Evolutionary conservation across 2,329 filamentous ascomycete species (phyloP).

Genomic region (Neoscytalidium dimidiatum): DNA sequence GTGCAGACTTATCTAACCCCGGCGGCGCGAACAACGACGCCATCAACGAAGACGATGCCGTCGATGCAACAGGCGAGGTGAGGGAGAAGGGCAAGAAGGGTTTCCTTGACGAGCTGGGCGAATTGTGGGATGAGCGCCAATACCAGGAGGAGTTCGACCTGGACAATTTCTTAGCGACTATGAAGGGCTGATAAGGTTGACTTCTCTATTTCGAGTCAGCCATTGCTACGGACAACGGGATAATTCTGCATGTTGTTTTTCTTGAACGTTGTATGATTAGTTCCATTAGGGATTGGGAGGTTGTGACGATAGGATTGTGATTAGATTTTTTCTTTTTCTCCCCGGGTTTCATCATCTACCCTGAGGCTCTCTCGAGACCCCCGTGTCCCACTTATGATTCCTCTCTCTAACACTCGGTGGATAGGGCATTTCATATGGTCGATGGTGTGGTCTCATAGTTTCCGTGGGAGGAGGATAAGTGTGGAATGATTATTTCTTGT

Average conservation of each 20-base stretch:
- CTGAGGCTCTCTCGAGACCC: not conserved
- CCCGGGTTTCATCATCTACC: not conserved
- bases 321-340: not conserved
- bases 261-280: not conserved
- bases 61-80: constrained; percentile 81
- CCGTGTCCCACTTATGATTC: not conserved
- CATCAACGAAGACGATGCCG: constrained; percentile 82
- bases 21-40: constrained; percentile 67
- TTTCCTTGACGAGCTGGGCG: constrained; percentile 90
- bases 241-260: not conserved
- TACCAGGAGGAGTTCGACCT: constrained; percentile 98
- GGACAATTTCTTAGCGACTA: constrained; percentile 91
- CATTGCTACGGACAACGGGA: not conserved
- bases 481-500: no score
- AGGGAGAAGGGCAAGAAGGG: constrained; percentile 95
- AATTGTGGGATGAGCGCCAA: constrained; percentile 95
- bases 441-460: no score
- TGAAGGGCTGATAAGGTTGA: constrained; percentile 60
- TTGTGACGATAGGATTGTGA: not conserved
- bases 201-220: not conserved
- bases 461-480: no score
- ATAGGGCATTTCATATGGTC: no score
- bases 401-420: no score
- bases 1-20: constrained; percentile 62
- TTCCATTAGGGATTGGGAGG: not conserved